A percentile compares a stretch with the other conserved stretches of the same genome.
Conservation (phyloP, 139 green algal species). For the Zygnema circumcarinatum region DNA sequence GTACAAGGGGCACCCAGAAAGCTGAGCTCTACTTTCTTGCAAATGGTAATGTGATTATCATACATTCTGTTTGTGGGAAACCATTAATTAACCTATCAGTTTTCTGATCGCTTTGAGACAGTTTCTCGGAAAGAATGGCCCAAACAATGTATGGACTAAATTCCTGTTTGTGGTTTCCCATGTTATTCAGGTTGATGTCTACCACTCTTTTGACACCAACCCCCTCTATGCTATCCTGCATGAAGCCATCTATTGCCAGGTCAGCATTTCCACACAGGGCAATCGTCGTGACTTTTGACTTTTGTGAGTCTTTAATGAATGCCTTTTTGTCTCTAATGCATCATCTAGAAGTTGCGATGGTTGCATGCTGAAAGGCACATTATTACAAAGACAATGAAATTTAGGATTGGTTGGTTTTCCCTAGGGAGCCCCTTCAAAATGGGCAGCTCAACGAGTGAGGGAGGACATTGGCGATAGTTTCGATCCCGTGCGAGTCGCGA, state of each 20-base stretch:
- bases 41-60: conserved; percentile 11
- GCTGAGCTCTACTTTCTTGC: conserved; percentile 16
- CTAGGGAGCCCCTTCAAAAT: conserved; percentile 59
- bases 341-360: not conserved
- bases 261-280: conserved; percentile 71
- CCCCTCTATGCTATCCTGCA: conserved; percentile 93
- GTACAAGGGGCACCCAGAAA: not conserved
- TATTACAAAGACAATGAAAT: not conserved
- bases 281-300: not conserved
- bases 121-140: too few species aligned
- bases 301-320: not conserved
- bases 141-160: too few species aligned
- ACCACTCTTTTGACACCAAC: conserved; percentile 87
- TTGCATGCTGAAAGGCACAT: not conserved
- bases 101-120: too few species aligned
- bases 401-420: too few species aligned
- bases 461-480: conserved; percentile 20
- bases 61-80: too few species aligned
- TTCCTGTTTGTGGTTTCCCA: too few species aligned
- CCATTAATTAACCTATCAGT: too few species aligned
- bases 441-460: conserved; percentile 44
- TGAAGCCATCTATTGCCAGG: conserved; percentile 95
- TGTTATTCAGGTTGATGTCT: conserved; percentile 53
- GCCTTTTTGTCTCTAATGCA: conserved; percentile 24
- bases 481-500: conserved; percentile 19